Percentiles rank a stretch among this genome's conserved stretches.
Evolutionary conservation across 73 alveolate genomes (phyloP).

Genomic region (Paramecium biaurelia): DNA sequence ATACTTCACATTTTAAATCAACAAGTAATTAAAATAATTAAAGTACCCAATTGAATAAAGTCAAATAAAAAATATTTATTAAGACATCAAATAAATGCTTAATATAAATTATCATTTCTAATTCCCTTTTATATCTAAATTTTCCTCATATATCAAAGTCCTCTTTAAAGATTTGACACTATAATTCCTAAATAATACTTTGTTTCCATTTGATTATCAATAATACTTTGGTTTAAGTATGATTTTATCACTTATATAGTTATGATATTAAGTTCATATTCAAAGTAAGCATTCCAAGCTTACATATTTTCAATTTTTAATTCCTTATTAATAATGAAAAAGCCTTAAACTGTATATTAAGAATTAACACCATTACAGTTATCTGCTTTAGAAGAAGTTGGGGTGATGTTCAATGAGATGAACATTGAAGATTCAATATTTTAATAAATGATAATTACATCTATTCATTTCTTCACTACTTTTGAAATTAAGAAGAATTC

Average conservation of each 20-base stretch:
- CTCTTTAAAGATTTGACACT: not conserved
- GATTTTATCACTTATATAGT: not conserved
- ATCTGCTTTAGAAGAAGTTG: slow-evolving; percentile 7
- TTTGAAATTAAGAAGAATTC: not conserved
- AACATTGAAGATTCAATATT: not conserved
- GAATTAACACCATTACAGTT: not conserved
- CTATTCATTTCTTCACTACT: not conserved
- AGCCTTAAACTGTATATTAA: not conserved
- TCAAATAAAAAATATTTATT: not conserved
- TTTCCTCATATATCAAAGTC: not conserved
- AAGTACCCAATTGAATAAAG: not conserved
- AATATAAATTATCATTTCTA: not conserved
- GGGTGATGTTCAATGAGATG: not conserved
- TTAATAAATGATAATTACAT: not conserved
- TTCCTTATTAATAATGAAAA: not conserved
- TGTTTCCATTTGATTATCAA: slow-evolving; percentile 5
- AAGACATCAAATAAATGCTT: not conserved
- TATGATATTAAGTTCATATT: not conserved
- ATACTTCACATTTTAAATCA: not conserved
- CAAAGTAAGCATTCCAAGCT: not conserved
- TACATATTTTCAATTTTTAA: not conserved
- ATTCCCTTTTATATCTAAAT: not conserved
- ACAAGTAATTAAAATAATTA: not conserved
- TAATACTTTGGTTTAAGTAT: slow-evolving; percentile 1
- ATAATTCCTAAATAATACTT: not conserved